Base-by-base conservation (phyloP, 768 basidiomycete species). In the Mrakia hoshinonis region DNA sequence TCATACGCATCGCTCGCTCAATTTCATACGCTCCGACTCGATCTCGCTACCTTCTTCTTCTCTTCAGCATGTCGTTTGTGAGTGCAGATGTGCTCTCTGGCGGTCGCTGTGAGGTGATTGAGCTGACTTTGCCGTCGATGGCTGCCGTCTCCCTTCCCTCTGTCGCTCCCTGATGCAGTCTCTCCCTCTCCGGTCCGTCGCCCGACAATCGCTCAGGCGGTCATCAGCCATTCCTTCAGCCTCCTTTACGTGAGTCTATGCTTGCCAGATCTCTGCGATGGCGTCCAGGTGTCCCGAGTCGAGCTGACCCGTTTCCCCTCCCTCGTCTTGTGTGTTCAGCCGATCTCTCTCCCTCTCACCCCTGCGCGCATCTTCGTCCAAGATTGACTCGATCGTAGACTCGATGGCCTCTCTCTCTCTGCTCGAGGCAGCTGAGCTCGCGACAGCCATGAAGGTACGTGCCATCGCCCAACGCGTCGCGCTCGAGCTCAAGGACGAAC, bases 341-440 rank as follows among this genome's bases (percentile, higher is more conserved):
- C 58, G 72, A 61, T 47, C 67, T 36, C 29, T 73, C 61, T 68
- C 72, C 26, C 51, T 58, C 29, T 64, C 75, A 39, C 39, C 67
- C 39, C 69, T 67, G 48, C 60, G 31, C 47, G 29, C 69, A 1
- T 51, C 70, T 22, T 43, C 92, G 78, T 85, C 91, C 26, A 86
- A 84, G 76, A 84, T 99, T 74, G 82, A 81, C 62, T 85, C 85
- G 72, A 89, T 99, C 77, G 96, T 99, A 34, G 92, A 98, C 78
- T 89, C 92, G 79, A 97, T 99, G 75, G 90, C 92, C 6, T 81
- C 83, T 26, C 80, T 98, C 75, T 91, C 93, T 24, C 83, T 98
- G 68, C 82, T 99, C 71, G 94, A 98, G 79, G 95, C 95, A 7
- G 89, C 95, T 15, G 95, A 98, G 83, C 85, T 99, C 69, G 94